These are phyloP conservation scores for Begonia masoniana DNA, from an alignment of 306 rosid genomes.

Conservation along the genomic window DNA sequence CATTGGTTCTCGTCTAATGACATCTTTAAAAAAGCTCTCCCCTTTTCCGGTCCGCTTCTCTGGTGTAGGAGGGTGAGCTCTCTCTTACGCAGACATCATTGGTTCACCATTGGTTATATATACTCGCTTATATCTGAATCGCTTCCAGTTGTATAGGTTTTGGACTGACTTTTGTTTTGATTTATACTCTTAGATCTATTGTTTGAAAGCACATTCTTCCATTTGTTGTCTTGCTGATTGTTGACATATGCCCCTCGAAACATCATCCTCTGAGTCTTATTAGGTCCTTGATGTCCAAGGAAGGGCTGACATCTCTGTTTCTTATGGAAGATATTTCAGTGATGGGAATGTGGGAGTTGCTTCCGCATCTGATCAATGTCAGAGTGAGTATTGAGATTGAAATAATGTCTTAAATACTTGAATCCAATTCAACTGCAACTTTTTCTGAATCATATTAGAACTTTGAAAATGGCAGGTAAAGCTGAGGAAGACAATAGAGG, in stretches of 20 bases:
- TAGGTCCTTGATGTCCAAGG: constrained; percentile 62
- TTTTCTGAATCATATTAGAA: constrained; percentile 1
- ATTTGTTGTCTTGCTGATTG: too few species aligned
- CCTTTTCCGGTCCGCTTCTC: constrained; percentile 52
- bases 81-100: not conserved
- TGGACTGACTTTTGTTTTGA: not conserved
- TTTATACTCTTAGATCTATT: too few species aligned
- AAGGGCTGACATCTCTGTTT: constrained; percentile 60
- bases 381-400: constrained; percentile 41
- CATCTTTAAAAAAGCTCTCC: constrained; percentile 43
- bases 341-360: constrained; percentile 88
- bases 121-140: not conserved
- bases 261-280: constrained; percentile 6
- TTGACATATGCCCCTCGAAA: too few species aligned
- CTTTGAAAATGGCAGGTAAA: constrained; percentile 35
- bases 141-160: not conserved
- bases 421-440: not conserved
- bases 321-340: constrained; percentile 78
- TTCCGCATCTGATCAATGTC: constrained; percentile 56
- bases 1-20: constrained; percentile 77
- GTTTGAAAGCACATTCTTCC: too few species aligned
- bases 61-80: constrained; percentile 75
- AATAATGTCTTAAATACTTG: not conserved
- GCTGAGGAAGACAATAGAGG: constrained; percentile 59
- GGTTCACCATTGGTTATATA: not conserved